phyloP scores from a whole-genome alignment of 192 early-diverging fungal genomes.

The Gamsiella multidivaricata region DNA sequence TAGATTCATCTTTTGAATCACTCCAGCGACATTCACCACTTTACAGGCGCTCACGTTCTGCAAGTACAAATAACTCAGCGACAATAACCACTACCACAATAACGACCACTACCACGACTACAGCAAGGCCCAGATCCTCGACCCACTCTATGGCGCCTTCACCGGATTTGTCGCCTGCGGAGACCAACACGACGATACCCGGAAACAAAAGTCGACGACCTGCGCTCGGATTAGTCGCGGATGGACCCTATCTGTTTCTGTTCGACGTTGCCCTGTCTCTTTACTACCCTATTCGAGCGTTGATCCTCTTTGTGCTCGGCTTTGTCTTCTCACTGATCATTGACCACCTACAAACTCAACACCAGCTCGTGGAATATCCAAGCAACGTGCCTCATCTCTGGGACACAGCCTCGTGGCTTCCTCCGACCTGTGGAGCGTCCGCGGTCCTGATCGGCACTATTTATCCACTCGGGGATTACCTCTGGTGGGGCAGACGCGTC shows the following conservation, averaged over 20 bases:
- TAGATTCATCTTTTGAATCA: neutral
- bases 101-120: constrained; percentile 1
- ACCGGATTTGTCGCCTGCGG: neutral
- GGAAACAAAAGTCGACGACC: neutral
- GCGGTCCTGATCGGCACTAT: constrained; percentile 69
- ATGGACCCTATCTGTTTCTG: constrained; percentile 45
- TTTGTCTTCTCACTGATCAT: constrained; percentile 72
- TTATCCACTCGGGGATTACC: constrained; percentile 68
- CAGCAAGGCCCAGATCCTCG: neutral
- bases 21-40: neutral
- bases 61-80: neutral
- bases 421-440: constrained; percentile 68
- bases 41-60: neutral
- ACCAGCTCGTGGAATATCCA: constrained; percentile 66
- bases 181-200: constrained; percentile 3
- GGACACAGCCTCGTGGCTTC: constrained; percentile 70
- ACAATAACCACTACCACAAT: constrained; percentile 9
- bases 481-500: constrained; percentile 55
- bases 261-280: constrained; percentile 46
- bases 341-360: constrained; percentile 70
- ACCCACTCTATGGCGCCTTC: neutral
- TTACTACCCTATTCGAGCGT: constrained; percentile 62
- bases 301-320: constrained; percentile 71
- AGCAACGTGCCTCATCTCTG: constrained; percentile 51
- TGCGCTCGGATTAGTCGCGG: constrained; percentile 3